Evolutionary conservation across 495 filamentous ascomycete genomes (phyloP), one percentile per base, ranked within the genome.

Genomic region (Aspergillus biplanus): DNA sequence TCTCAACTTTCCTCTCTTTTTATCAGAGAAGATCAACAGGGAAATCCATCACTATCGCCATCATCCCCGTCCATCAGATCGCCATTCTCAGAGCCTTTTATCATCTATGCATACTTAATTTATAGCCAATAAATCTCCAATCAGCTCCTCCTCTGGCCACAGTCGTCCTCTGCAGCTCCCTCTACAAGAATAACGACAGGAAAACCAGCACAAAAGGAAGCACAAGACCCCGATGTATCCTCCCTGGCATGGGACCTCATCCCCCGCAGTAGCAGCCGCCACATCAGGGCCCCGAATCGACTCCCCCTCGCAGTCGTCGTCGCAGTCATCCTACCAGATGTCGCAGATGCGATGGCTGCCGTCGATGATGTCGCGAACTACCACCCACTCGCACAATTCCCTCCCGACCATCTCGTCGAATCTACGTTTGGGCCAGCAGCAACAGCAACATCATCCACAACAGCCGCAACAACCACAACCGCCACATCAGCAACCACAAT

Each of bases 261-360:
- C 34, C 56, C 46, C 56, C 50, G 56, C 62, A 34, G 48, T 57
- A 21, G 62, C 49, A 42, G 50, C 59, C 37, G 59, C 59, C 50
- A 42, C 59, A 2, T 34, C 50, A 34, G 52, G 39, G 32, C n/a
- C 59, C 32, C 59, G 59, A 32, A 55, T 61, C 27, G 59, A 61
- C 39, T 32, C 62, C 1, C 48, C 61, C 32, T 47, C 47, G 7
- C 52, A 47, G 4, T 32, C 56, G 8, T 52, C 63, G n/a, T 52
- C 63, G 12, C 49, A 60, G 18, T 66, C 65, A 31, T 64, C 71
- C 7, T 67, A 61, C 50, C 65, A 63, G n/a, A 63, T 71, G 59
- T 58, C 71, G 5, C 65, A 67, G 61, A 39, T 71, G 52, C 69
- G 64, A 63, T 73, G 71, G 71, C 64, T 65, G 27, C 64, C 68